Percentiles rank a stretch among this genome's conserved stretches.
phyloP scores from a whole-genome alignment of 2,329 filamentous ascomycete species.

The Graphilbum fragrans region DNA sequence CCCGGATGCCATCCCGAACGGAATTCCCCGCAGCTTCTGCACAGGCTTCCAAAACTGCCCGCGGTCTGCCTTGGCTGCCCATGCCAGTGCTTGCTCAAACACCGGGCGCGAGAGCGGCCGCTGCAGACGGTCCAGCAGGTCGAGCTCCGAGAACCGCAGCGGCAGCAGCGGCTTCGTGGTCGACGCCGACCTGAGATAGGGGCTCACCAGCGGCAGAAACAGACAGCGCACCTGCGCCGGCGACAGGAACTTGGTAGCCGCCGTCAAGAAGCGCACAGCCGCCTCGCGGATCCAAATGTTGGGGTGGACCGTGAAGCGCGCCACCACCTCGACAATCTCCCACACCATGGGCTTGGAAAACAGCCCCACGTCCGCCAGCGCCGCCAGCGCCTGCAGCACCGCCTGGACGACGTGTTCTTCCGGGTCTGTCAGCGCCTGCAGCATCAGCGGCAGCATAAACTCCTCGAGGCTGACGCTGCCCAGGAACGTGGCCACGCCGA shows the following conservation, averaged over 20 bases:
- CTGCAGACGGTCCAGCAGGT: conserved; percentile 71
- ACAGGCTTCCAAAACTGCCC: conserved; percentile 80
- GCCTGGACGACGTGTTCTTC: conserved; percentile 93
- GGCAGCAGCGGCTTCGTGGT: conserved; percentile 49
- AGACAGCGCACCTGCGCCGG: conserved; percentile 75
- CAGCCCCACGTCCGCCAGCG: conserved; percentile 77
- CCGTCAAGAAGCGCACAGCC: conserved; percentile 69
- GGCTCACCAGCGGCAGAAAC: conserved; percentile 64
- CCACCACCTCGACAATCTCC: conserved; percentile 76
- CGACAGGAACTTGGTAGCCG: conserved; percentile 63
- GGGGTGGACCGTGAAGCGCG: conserved; percentile 82
- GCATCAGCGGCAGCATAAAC: conserved; percentile 90
- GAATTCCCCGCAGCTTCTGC: conserved; percentile 49
- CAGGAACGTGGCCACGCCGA: conserved; percentile 83
- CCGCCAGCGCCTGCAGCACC: conserved; percentile 75
- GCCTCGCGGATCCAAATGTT: conserved; percentile 93
- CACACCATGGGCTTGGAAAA: conserved; percentile 75
- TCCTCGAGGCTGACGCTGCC: conserved; percentile 84
- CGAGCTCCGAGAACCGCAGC: conserved; percentile 41
- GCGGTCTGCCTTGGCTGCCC: conserved; percentile 71
- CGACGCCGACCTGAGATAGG: conserved; percentile 67
- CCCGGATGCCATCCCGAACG: conserved; percentile 53
- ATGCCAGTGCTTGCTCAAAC: conserved; percentile 74
- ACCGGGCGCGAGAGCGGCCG: conserved; percentile 67
- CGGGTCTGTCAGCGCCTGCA: conserved; percentile 82